These are phyloP conservation scores for Marvania coccoides DNA, from an alignment of 139 green algal species.

Conservation along the genomic window DNA sequence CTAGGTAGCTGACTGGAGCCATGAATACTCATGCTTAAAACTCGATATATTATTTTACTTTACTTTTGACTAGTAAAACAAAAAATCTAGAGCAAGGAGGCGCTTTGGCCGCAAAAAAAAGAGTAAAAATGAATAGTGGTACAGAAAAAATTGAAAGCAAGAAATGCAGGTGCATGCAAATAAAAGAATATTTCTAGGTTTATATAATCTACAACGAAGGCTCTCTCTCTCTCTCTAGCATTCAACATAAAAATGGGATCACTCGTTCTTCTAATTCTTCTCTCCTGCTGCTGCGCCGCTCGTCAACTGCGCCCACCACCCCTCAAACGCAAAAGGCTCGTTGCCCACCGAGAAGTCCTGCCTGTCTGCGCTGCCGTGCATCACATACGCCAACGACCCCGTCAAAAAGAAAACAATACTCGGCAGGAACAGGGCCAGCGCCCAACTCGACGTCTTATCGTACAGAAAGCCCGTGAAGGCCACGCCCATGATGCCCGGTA, in stretches of 20 bases:
- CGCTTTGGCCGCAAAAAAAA: too few species aligned
- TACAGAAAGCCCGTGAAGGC: slow-evolving; percentile 47
- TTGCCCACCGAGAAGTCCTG: slow-evolving; percentile 42
- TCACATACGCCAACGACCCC: slow-evolving; percentile 36
- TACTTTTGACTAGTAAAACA: too few species aligned
- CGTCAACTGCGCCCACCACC: neutral
- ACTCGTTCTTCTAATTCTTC: neutral
- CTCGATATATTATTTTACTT: too few species aligned
- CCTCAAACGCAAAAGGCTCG: slow-evolving; percentile 32
- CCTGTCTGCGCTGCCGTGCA: slow-evolving; percentile 31
- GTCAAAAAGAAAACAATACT: slow-evolving; percentile 61
- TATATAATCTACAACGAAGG: neutral
- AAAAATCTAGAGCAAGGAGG: too few species aligned
- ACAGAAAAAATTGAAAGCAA: too few species aligned
- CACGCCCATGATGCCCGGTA: slow-evolving; percentile 89
- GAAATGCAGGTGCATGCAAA: too few species aligned
- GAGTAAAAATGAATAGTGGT: too few species aligned
- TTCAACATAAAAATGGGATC: neutral
- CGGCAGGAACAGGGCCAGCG: slow-evolving; percentile 74
- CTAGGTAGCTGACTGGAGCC: too few species aligned
- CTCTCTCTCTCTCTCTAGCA: slow-evolving; percentile 16
- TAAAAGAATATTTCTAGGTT: too few species aligned
- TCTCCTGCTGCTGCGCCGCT: neutral
- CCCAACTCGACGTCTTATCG: slow-evolving; percentile 65
- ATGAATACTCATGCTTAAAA: too few species aligned